Base-by-base conservation (phyloP, 306 rosid species). In the Parietaria judaica region DNA sequence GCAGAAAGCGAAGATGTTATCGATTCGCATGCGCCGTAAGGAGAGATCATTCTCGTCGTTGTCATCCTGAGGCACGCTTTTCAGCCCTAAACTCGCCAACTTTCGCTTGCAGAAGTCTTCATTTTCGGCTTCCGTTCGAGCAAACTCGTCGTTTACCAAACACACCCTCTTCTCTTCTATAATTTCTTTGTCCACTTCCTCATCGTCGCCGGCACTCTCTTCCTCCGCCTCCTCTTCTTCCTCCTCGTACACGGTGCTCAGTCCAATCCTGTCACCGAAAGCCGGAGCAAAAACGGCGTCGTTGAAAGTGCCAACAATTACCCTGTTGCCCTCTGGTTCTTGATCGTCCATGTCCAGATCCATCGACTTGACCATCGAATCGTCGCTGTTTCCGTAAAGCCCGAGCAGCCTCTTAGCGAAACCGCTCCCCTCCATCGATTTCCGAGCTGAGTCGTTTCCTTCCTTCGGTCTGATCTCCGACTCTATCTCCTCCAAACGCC, bases 301-400 rank as follows among this genome's bases (percentile, higher is more conserved):
- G 47, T 78, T 80, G 68, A 51, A 66, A 39, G 45, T 74, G 36
- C 66, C 74, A 51, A 58, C 74, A 61, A 73, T 47, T 56, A 63
- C 70, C 76, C 55, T 77, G 79, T 64, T 68, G 54, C 64, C 64
- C 34, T 36, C 80, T 0, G 92, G 88, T 74, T 88, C 95, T 72
- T 76, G 94, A 69, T 94, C 99, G 66, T 94, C 99, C 95, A 84
- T 78, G 83, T 89, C 99, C 75, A 94, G 76, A 66, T 94, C 99
- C 97, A 90, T 87, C 7, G 97, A 90, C 78, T 90, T 87, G 48
- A 90, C 96, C 96, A 85, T 94, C 39, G 80, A 86, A 53, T 84
- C 94, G 4, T 80, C 94, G 74, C 72, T 85, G 63, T 83, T 92
- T 56, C 79, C 72, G 82, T 86, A 86, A 7, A 89, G 67, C 48